phyloP scores from a whole-genome alignment of 495 filamentous ascomycete species.

The Penicillium bovifimosum region DNA sequence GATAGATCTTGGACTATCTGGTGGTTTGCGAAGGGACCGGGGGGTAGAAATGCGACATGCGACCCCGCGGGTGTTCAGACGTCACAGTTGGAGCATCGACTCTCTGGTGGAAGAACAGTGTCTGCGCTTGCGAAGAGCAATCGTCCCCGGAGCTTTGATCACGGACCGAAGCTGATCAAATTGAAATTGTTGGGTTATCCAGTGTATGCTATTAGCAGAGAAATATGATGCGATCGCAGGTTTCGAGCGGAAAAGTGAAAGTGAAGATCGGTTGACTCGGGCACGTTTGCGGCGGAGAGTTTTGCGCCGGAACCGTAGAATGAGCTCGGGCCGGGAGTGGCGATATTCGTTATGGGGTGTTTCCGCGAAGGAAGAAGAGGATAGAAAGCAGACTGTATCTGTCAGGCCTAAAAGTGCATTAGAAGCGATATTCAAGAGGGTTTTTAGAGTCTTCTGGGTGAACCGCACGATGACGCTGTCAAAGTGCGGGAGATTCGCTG shows the following conservation, averaged over 20 bases:
- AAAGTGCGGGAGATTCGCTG: slow-evolving; percentile 39
- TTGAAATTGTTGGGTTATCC: neutral
- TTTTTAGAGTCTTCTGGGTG: slow-evolving; percentile 14
- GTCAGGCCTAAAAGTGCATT: neutral
- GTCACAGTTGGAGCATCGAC: slow-evolving; percentile 35
- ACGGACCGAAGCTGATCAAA: neutral
- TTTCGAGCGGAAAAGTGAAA: neutral
- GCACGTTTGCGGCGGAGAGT: neutral
- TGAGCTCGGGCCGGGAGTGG: slow-evolving; percentile 7
- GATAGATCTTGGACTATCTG: slow-evolving; percentile 11
- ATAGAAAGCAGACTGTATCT: neutral
- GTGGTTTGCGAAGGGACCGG: slow-evolving; percentile 8
- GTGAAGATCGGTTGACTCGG: neutral
- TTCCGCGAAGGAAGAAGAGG: no score
- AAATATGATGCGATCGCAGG: neutral
- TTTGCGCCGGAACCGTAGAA: slow-evolving; percentile 6
- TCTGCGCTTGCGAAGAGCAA: slow-evolving; percentile 6
- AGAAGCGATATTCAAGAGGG: neutral
- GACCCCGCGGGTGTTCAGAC: slow-evolving; percentile 26
- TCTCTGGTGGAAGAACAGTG: slow-evolving; percentile 9
- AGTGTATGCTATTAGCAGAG: neutral
- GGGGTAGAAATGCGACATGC: slow-evolving; percentile 19
- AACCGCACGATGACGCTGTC: slow-evolving; percentile 33
- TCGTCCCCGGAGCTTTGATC: neutral
- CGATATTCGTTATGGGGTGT: slow-evolving; percentile 3